Conservation (phyloP, 805 yeast genomes). For the Wickerhamomyces silvicola region DNA sequence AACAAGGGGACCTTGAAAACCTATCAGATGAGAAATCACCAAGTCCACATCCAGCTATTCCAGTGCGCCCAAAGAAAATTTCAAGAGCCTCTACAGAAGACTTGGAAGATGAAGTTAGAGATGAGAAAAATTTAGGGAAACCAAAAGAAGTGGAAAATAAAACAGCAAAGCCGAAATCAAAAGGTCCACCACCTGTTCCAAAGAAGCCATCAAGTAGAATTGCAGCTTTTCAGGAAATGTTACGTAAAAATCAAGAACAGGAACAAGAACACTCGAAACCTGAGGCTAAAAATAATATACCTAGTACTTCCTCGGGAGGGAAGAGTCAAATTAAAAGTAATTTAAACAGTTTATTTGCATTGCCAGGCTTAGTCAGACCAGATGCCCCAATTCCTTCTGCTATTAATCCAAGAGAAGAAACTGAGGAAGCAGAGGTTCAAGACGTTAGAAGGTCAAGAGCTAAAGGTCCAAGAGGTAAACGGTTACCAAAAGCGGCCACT, state of each 20-base stretch:
- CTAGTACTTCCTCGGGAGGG: conserved; percentile 37
- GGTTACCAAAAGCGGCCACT: conserved; percentile 52
- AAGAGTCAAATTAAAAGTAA: conserved; percentile 42
- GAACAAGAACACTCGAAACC: conserved; percentile 27
- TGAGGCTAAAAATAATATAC: too few species aligned
- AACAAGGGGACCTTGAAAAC: not conserved
- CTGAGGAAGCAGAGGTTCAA: conserved; percentile 8
- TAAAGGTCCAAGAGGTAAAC: conserved; percentile 70
- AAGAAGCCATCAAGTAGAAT: conserved; percentile 73
- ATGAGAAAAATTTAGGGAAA: not conserved
- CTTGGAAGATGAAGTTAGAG: conserved; percentile 2
- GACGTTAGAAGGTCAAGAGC: conserved; percentile 49
- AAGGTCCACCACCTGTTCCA: conserved; percentile 61
- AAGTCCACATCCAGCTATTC: not conserved
- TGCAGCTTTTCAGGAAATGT: conserved; percentile 77
- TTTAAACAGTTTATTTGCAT: conserved; percentile 54
- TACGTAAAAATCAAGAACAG: conserved; percentile 45
- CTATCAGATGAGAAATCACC: not conserved
- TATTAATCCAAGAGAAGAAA: conserved; percentile 5
- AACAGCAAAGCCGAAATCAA: conserved; percentile 3
- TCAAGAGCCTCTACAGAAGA: conserved; percentile 7
- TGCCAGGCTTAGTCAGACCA: conserved; percentile 42
- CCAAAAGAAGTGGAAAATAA: conserved; percentile 6
- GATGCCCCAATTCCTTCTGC: conserved; percentile 22
- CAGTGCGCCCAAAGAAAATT: conserved; percentile 1